Percentiles rank a stretch among this genome's conserved stretches.
phyloP scores from a whole-genome alignment of 805 yeast genomes.

The Komagataella ulmi region DNA sequence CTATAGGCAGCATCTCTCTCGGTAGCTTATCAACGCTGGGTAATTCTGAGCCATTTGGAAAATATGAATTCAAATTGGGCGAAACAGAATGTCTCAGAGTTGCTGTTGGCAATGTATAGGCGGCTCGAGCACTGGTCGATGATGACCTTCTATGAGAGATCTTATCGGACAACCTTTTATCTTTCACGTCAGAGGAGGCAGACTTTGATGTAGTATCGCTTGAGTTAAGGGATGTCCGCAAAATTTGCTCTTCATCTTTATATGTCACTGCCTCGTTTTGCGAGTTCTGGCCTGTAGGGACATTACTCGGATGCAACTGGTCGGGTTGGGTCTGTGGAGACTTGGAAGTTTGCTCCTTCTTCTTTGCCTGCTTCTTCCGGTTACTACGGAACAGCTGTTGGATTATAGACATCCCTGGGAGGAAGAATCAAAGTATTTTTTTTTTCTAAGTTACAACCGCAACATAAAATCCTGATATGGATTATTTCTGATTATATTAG shows the following conservation, averaged over 20 bases:
- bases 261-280: not conserved
- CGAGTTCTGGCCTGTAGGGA: not conserved
- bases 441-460: not conserved
- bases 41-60: not conserved
- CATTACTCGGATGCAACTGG: not conserved
- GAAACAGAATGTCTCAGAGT: not conserved
- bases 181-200: not conserved
- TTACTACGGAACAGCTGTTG: not conserved
- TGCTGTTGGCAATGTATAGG: not conserved
- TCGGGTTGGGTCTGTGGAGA: not conserved
- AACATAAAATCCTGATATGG: not conserved
- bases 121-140: not conserved
- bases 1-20: conserved; percentile 57
- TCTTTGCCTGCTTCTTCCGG: not conserved
- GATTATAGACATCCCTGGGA: not conserved
- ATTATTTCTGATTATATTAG: not conserved
- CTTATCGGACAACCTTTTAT: not conserved
- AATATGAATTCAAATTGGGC: not conserved
- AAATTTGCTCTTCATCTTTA: not conserved
- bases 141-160: not conserved
- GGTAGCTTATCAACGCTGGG: conserved; percentile 20
- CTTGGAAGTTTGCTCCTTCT: not conserved
- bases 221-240: not conserved
- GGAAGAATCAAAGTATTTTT: not conserved
- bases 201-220: not conserved